These are phyloP conservation scores for Geoglossum glabrum DNA, from an alignment of 495 filamentous ascomycete genomes.

Conservation along the genomic window DNA sequence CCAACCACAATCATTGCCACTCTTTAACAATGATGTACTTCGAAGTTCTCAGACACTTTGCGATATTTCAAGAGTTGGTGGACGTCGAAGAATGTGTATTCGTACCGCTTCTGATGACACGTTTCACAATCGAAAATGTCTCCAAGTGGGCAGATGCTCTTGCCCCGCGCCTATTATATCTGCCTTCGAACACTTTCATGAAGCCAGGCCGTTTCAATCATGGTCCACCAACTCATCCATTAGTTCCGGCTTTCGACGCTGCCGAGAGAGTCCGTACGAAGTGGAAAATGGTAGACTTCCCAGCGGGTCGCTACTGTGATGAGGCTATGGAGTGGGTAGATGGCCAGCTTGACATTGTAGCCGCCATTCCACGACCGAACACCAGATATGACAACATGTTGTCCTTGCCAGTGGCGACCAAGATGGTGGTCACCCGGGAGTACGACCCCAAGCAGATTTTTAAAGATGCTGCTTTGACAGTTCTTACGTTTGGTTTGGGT, in stretches of 20 bases:
- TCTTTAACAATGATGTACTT: not conserved
- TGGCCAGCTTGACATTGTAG: not conserved
- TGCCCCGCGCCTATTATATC: not conserved
- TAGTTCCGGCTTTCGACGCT: not conserved
- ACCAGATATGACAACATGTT: not conserved
- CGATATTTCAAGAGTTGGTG: not conserved
- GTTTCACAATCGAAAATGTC: not conserved
- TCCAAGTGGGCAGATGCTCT: not conserved
- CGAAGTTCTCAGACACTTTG: not conserved
- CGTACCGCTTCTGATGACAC: not conserved
- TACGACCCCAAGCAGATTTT: not conserved
- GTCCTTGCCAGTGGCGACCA: not conserved
- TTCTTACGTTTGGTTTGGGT: too few relatives aligned
- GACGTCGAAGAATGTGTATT: not conserved
- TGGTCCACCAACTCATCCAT: not conserved
- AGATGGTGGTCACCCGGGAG: not conserved
- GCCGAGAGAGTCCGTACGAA: not conserved
- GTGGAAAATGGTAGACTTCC: not conserved
- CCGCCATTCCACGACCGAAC: not conserved
- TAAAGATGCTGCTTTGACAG: not conserved
- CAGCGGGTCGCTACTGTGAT: not conserved
- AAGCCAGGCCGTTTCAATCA: not conserved
- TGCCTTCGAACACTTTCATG: not conserved
- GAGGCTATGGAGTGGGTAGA: not conserved
- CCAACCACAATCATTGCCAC: not conserved